Evolutionary conservation across 331 rosid species (phyloP).

Genomic region (Erythrophleum ivorense): DNA sequence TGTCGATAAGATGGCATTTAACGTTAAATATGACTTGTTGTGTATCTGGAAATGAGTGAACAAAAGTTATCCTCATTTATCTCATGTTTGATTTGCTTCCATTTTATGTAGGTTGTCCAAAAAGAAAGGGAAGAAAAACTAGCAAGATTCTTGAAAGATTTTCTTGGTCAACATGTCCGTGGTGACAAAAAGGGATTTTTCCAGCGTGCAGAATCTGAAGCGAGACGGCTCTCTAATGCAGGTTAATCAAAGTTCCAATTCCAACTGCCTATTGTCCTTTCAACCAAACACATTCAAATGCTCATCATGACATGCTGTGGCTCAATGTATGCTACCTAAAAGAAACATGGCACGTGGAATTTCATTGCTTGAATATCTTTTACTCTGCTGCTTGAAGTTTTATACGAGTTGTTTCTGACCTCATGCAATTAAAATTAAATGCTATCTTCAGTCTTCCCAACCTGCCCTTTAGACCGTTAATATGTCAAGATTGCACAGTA

Average conservation of each 20-base stretch:
- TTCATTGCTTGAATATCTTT: constrained; percentile 8
- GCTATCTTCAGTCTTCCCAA: background rate
- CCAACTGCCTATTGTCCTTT: constrained; percentile 11
- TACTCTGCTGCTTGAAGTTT: constrained; percentile 21
- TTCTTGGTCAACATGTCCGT: constrained; percentile 68
- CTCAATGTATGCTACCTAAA: constrained; percentile 6
- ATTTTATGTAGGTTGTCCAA: constrained; percentile 65
- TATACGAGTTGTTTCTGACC: background rate
- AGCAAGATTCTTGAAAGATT: constrained; percentile 62
- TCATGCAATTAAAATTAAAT: constrained; percentile 15
- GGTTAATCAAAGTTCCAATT: constrained; percentile 52
- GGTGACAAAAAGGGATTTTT: constrained; percentile 82
- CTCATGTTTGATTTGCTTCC: constrained; percentile 31
- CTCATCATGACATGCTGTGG: background rate
- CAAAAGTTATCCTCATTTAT: background rate
- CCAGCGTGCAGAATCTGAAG: constrained; percentile 79
- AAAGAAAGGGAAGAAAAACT: constrained; percentile 93
- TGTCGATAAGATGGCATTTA: background rate
- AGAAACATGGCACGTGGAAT: constrained; percentile 14
- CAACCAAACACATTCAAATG: constrained; percentile 1
- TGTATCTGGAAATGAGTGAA: background rate
- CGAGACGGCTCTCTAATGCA: constrained; percentile 78
- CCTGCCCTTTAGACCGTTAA: constrained; percentile 1
- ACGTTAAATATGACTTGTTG: background rate
- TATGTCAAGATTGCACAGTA: background rate